A percentile compares a stretch with the other conserved stretches of the same genome.
These are phyloP conservation scores for Podospora appendiculata DNA, from an alignment of 495 filamentous ascomycete genomes.

Conservation along the genomic window DNA sequence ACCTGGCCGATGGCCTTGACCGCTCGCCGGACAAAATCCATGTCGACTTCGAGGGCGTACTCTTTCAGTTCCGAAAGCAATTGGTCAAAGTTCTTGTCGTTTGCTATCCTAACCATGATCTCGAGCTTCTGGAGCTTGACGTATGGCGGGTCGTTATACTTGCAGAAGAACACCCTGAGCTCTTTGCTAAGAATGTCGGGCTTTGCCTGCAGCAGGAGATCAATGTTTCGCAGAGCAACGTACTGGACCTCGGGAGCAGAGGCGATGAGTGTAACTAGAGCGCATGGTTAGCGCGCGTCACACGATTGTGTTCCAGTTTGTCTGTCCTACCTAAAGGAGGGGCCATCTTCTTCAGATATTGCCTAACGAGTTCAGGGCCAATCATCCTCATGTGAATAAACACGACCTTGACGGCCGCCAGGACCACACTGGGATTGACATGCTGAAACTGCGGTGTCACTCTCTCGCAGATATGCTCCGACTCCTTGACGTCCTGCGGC, in stretches of 20 bases:
- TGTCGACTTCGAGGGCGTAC: conserved; percentile 95
- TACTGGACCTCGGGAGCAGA: conserved; percentile 97
- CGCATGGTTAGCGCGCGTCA: conserved; percentile 10
- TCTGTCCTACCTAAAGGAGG: conserved; percentile 70
- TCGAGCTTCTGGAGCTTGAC: conserved; percentile 97
- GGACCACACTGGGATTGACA: conserved; percentile 91
- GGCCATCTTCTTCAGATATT: conserved; percentile 96
- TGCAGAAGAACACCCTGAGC: conserved; percentile 98
- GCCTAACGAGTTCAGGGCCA: conserved; percentile 64
- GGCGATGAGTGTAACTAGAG: conserved; percentile 82
- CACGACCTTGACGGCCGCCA: conserved; percentile 95
- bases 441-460: conserved; percentile 97
- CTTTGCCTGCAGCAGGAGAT: conserved; percentile 88
- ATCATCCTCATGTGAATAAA: conserved; percentile 93
- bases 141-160: conserved; percentile 98
- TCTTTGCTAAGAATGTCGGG: conserved; percentile 96
- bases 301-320: not conserved
- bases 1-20: conserved; percentile 95
- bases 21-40: conserved; percentile 94
- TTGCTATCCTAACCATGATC: conserved; percentile 99
- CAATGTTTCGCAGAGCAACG: conserved; percentile 92
- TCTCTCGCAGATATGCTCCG: conserved; percentile 96
- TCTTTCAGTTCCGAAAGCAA: conserved; percentile 91
- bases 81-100: conserved; percentile 94
- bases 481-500: conserved; percentile 81